These are phyloP conservation scores for Rubia tinctorum DNA, from an alignment of 305 asterid species.

Conservation along the genomic window DNA sequence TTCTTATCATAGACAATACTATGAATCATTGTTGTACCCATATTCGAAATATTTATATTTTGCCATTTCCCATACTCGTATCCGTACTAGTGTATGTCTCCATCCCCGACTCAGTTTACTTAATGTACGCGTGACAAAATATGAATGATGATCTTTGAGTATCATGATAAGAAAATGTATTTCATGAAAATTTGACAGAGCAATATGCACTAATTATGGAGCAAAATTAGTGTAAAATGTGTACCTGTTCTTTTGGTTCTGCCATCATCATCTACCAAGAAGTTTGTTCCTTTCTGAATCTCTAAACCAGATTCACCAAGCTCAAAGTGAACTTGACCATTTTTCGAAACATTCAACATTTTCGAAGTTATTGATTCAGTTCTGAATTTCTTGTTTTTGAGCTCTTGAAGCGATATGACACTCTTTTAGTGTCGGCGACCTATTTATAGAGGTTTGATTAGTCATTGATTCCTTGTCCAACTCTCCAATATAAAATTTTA, in stretches of 20 bases:
- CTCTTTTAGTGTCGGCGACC: neutral
- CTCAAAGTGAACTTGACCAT: slow-evolving; percentile 27
- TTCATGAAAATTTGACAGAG: neutral
- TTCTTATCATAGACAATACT: too few species aligned
- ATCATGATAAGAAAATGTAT: neutral
- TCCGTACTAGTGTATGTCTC: too few species aligned
- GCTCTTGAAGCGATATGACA: neutral
- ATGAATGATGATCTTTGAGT: too few species aligned
- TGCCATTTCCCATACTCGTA: too few species aligned
- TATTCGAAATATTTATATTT: too few species aligned
- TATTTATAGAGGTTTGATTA: slow-evolving; percentile 1
- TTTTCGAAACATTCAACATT: slow-evolving; percentile 33
- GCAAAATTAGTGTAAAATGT: neutral
- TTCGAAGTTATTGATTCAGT: neutral
- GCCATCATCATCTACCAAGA: slow-evolving; percentile 59
- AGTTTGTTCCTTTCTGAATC: slow-evolving; percentile 36
- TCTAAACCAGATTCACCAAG: slow-evolving; percentile 36
- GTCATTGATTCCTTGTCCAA: neutral
- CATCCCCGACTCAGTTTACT: too few species aligned
- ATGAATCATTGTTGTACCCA: too few species aligned
- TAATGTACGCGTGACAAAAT: too few species aligned
- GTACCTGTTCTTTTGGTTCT: slow-evolving; percentile 54
- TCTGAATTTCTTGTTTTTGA: neutral
- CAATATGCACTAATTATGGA: neutral
- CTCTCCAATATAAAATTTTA: neutral